Conservation (phyloP, 306 rosid genomes). For the Urtica urens region DNA sequence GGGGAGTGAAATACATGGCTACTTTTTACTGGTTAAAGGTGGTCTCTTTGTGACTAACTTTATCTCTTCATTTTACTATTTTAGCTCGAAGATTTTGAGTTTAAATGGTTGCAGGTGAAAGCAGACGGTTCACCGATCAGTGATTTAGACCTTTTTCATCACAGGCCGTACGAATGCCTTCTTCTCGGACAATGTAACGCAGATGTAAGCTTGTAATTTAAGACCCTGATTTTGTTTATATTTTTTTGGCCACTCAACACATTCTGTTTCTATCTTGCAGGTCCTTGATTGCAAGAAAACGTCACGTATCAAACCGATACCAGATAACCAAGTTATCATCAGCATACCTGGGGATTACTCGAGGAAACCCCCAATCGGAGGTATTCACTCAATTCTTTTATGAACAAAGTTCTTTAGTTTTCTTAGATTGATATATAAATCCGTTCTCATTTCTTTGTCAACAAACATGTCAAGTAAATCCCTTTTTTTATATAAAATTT, state of each 20-base stretch:
- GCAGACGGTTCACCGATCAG: conserved; percentile 55
- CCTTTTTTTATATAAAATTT: too few species aligned
- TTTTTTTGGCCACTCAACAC: not conserved
- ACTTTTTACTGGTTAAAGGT: conserved; percentile 89
- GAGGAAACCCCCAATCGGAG: conserved; percentile 87
- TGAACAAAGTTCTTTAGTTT: not conserved
- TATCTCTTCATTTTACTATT: not conserved
- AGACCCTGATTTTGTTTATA: not conserved
- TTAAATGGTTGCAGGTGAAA: conserved; percentile 50
- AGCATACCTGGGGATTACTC: conserved; percentile 91
- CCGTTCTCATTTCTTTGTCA: too few species aligned
- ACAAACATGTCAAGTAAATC: too few species aligned
- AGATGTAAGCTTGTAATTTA: conserved; percentile 32
- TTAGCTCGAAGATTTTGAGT: conserved; percentile 8
- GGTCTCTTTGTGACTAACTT: conserved; percentile 5
- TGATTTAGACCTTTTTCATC: conserved; percentile 87
- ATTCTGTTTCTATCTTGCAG: conserved; percentile 14
- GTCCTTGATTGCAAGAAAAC: conserved; percentile 16
- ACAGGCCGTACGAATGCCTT: conserved; percentile 83
- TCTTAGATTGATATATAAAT: not conserved
- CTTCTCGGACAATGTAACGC: conserved; percentile 56
- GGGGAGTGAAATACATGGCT: conserved; percentile 71
- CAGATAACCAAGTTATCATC: conserved; percentile 54
- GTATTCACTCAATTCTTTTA: conserved; percentile 26
- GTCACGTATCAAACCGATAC: conserved; percentile 24